A percentile compares a stretch with the other conserved stretches of the same genome.
Conservation (phyloP, 495 filamentous ascomycete genomes). For the Massariosphaeria phaeospora region DNA sequence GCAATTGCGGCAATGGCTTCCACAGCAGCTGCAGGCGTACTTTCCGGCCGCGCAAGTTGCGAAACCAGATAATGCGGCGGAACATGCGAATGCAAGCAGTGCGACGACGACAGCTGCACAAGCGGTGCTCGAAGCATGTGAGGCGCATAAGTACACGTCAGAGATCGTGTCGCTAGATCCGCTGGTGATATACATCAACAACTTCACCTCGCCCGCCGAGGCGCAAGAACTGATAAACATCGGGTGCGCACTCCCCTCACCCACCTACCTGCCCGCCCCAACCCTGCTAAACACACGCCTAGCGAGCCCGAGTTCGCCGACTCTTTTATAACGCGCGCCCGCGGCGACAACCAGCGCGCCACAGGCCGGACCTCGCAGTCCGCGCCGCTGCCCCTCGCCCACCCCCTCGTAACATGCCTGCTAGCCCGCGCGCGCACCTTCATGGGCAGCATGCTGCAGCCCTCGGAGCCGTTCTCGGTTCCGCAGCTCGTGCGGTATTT, state of each 20-base stretch:
- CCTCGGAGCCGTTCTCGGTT: slow-evolving; percentile 45
- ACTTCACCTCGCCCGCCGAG: slow-evolving; percentile 41
- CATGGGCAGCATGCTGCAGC: slow-evolving; percentile 44
- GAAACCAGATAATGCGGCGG: not conserved
- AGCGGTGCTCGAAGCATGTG: not conserved
- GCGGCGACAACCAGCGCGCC: slow-evolving; percentile 10
- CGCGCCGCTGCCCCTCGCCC: slow-evolving; percentile 9
- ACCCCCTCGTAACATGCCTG: slow-evolving; percentile 20
- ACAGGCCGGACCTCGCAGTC: slow-evolving; percentile 22
- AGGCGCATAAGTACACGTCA: slow-evolving; percentile 41
- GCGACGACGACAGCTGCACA: not conserved
- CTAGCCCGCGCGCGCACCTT: slow-evolving; percentile 30
- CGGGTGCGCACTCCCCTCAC: slow-evolving; percentile 37
- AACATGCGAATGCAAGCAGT: too few relatives aligned
- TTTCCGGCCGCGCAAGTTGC: not conserved
- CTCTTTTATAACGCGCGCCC: slow-evolving; percentile 15
- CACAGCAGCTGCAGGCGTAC: slow-evolving; percentile 5
- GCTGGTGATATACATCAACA: slow-evolving; percentile 52
- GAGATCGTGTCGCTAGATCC: slow-evolving; percentile 51
- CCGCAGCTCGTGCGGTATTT: slow-evolving; percentile 51
- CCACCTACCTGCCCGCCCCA: not conserved
- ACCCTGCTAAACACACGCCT: not conserved
- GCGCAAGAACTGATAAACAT: slow-evolving; percentile 40
- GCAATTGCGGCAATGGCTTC: slow-evolving; percentile 1
- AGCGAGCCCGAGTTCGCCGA: slow-evolving; percentile 19